A percentile compares a stretch with the other conserved stretches of the same genome.
These are phyloP conservation scores for Didymella glomerata DNA, from an alignment of 2,329 filamentous ascomycete species.

Conservation along the genomic window DNA sequence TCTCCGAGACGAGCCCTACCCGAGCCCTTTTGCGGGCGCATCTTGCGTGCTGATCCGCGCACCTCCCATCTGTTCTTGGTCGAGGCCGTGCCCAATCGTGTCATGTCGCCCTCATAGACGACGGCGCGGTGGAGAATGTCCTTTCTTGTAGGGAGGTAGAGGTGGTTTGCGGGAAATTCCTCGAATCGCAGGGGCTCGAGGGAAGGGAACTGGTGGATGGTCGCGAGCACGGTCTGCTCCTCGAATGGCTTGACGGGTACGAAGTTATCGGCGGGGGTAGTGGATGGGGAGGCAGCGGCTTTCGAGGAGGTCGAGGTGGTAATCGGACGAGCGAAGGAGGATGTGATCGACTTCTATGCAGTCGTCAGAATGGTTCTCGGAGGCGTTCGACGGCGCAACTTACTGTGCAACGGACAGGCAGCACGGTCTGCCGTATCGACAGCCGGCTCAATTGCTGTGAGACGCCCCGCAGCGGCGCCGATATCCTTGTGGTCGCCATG, in stretches of 20 bases:
- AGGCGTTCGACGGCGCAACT: conserved; percentile 50
- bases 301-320: conserved; percentile 57
- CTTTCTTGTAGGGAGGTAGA: conserved; percentile 84
- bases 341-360: conserved; percentile 36
- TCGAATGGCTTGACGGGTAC: conserved; percentile 44
- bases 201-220: conserved; percentile 87
- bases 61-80: conserved; percentile 72
- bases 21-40: conserved; percentile 85
- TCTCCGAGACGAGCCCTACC: conserved; percentile 81
- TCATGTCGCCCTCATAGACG: conserved; percentile 88
- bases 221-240: conserved; percentile 72
- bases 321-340: conserved; percentile 41
- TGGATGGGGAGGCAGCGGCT: conserved; percentile 59
- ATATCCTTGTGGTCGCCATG: conserved; percentile 54
- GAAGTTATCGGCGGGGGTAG: conserved; percentile 53
- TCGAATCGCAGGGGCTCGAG: conserved; percentile 84
- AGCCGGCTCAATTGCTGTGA: conserved; percentile 42
- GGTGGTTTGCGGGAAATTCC: conserved; percentile 80
- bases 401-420: conserved; percentile 60
- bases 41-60: conserved; percentile 81
- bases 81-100: conserved; percentile 77
- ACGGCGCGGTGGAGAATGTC: conserved; percentile 94
- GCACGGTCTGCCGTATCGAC: conserved; percentile 41
- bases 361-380: conserved; percentile 42
- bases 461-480: conserved; percentile 49